These are phyloP conservation scores for Diaporthe longicolla DNA, from an alignment of 2,329 filamentous ascomycete genomes.

Conservation along the genomic window DNA sequence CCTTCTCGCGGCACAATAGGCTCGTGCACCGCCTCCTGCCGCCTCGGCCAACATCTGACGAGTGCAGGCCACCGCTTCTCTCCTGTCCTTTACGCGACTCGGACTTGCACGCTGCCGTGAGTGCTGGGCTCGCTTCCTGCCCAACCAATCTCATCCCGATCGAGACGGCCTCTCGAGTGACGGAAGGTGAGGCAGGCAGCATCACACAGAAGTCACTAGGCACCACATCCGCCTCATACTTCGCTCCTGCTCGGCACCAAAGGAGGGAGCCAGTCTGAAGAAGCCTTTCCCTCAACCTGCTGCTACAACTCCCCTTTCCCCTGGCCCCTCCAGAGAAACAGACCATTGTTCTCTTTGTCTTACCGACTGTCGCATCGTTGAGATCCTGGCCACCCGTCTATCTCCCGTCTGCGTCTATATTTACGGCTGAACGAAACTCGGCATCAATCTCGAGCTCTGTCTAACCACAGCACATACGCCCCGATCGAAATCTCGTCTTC, in stretches of 20 bases:
- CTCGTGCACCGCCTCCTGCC: conserved; percentile 5
- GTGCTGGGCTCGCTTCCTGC: not conserved
- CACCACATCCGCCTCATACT: not conserved
- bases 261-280: conserved; percentile 6
- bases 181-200: not conserved
- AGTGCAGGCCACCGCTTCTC: conserved; percentile 6
- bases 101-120: conserved; percentile 3
- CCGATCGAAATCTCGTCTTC: not conserved
- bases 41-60: conserved; percentile 10
- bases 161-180: not conserved
- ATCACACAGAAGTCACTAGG: conserved; percentile 16
- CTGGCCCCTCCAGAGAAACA: conserved; percentile 2
- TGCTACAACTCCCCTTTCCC: not conserved
- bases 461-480: not conserved
- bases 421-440: not conserved
- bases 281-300: not conserved
- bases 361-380: not conserved
- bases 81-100: not conserved
- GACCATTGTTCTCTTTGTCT: conserved; percentile 16
- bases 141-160: not conserved
- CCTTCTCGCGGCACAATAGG: not conserved
- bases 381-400: not conserved
- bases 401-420: not conserved
- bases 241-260: not conserved
- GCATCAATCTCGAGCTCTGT: not conserved